Evolutionary conservation across 225 moss, liverwort and hornwort species (phyloP), one percentile per base, ranked within the genome.

Genomic region (Pseudisothecium myosuroides): DNA sequence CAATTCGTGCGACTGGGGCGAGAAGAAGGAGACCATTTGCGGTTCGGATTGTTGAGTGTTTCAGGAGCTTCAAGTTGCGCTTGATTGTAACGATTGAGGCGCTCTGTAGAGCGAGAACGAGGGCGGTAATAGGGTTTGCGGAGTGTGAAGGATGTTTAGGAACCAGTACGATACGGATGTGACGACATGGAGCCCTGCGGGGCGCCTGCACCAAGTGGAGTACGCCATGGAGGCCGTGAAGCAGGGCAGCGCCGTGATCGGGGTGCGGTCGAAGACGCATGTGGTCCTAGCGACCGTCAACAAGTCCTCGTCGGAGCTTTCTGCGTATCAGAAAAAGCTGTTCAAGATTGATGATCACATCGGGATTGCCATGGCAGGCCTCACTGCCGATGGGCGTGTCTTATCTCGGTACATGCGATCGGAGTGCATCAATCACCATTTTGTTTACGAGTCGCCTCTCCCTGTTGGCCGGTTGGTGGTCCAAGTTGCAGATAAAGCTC

Each of bases 151-250:
- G 89, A 98, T 98, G 97, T 97, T 98, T 90, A 93, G 98, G 91
- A 98, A 98, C 88, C 98, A 98, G 94, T 98, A 98, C 77, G 98
- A 98, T 67, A 98, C 98, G 89, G 98, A 98, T 89, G 97, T 98
- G 87, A 98, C 97, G 76, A 98, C 97, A 94, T 98, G 98, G 98
- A 98, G 98, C 74, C 98, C 98, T 37, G 98, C 97, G 49, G 98
- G 98, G 86, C 96, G 98, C 80, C 89, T 98, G 93, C 98, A 98
- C 78, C 98, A 98, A 82, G 95, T 98, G 92, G 98, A 98, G 91
- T 98, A 98, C 84, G 98, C 98, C 69, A 98, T 98, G 98, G 98
- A 98, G 92, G 98, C 98, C 28, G 98, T 98, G 88, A 98, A 98
- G 92, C 98, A 98, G 93, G 98, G 98, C 56, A 98, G 95, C 85